These are phyloP conservation scores for Zygoascus meyerae DNA, from an alignment of 1,139 yeast species.

Conservation along the genomic window DNA sequence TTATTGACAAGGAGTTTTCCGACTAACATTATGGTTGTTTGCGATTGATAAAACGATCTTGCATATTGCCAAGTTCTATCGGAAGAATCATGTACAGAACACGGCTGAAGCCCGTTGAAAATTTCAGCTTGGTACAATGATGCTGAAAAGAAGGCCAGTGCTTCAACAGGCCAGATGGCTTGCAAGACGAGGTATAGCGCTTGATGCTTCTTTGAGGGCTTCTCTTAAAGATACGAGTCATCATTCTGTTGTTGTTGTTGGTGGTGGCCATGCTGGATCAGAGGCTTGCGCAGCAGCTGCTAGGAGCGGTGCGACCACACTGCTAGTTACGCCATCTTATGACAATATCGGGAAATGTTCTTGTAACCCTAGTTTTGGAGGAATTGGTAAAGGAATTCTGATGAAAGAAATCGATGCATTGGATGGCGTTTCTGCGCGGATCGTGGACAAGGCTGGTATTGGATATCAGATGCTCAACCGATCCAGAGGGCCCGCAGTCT, in stretches of 20 bases:
- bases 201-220: conserved; percentile 9
- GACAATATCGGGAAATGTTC: conserved; percentile 87
- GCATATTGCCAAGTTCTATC: too few relatives aligned
- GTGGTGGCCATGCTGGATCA: conserved; percentile 99
- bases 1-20: background rate
- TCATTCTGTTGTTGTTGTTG: conserved; percentile 77
- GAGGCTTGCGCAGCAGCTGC: conserved; percentile 97
- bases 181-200: conserved; percentile 9
- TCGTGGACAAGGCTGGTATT: conserved; percentile 89
- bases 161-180: too few relatives aligned
- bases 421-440: conserved; percentile 81
- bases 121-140: too few relatives aligned
- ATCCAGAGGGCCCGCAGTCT: conserved; percentile 94
- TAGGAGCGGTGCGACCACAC: conserved; percentile 66
- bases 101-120: too few relatives aligned
- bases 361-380: conserved; percentile 98
- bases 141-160: too few relatives aligned
- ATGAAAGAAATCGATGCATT: conserved; percentile 91
- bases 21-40: too few relatives aligned
- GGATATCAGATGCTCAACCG: conserved; percentile 83
- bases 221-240: conserved; percentile 16
- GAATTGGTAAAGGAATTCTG: conserved; percentile 94
- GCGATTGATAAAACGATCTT: too few relatives aligned
- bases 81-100: too few relatives aligned
- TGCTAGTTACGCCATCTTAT: conserved; percentile 70